Base-by-base conservation (phyloP, 1,139 yeast genomes). In the Petasospora fabianii region DNA sequence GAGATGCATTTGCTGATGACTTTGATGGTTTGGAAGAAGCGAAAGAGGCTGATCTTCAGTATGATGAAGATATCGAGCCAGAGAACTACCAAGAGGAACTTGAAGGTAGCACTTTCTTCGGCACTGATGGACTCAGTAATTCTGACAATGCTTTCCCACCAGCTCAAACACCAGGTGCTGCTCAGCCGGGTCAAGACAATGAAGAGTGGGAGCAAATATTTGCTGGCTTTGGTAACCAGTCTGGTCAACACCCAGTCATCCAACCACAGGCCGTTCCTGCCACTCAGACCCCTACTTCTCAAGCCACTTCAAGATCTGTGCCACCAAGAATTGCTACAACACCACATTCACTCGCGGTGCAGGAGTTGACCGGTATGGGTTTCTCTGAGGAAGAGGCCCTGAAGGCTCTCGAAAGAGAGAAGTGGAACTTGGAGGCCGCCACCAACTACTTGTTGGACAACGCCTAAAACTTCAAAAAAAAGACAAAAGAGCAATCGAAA, bases 121-220 rank as follows among this genome's bases (percentile, higher is more conserved):
- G 61, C 17, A 37, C 53, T 10, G 39, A 26, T 13, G 36, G 22
- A 4, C 9, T 26, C 16, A 29, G 12, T 8, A 24, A 29, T n/a
- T 6, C 24, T 3, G 32, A 20, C 21, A 30, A 9, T 24, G 38
- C 19, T 17, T 19, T 26, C 20, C 36, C 29, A 27, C 7, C 22
- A 5, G 7, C 12, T 10, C 18, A 6, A 18, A 35, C n/a, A n/a
- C n/a, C 15, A 22, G 34, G 13, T 27, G 38, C 21, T 18, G 26
- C 31, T 6, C 41, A 38, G 35, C 41, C 41, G 15, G 41, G 27
- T 10, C 53, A 56, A 12, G 59, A 57, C 24, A 73, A 75, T 42
- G 95, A 86, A 55, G 97, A 88, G 60, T 88, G 97, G 97, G 96
- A 88, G 55, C 94, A 87, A 61, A 71, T 88, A 24, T 88, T 88